phyloP scores from a whole-genome alignment of 1,284 basidiomycete species.

The Leccinum subspadiceum region DNA sequence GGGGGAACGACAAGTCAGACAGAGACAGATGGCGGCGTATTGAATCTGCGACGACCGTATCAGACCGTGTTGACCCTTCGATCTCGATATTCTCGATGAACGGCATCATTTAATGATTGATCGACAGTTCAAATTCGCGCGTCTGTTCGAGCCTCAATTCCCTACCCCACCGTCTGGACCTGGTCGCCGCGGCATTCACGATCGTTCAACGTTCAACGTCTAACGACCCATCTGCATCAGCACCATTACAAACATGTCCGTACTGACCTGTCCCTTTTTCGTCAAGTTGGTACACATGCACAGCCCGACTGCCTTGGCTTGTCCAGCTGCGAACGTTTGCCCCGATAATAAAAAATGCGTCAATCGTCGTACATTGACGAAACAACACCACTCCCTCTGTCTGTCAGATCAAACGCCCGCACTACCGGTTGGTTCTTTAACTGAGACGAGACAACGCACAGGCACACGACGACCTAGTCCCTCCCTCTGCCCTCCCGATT shows the following conservation, averaged over 20 bases:
- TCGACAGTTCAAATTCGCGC: neutral
- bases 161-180: neutral
- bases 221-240: neutral
- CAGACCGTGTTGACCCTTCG: slow-evolving; percentile 1
- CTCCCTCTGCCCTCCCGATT: slow-evolving; percentile 1
- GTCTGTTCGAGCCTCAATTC: neutral
- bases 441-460: slow-evolving; percentile 8
- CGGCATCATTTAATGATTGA: slow-evolving; percentile 9
- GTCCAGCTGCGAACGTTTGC: neutral
- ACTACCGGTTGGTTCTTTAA: neutral
- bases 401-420: neutral
- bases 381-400: neutral
- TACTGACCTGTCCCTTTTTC: neutral
- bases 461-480: slow-evolving; percentile 1
- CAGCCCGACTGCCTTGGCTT: neutral
- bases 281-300: neutral
- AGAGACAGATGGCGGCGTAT: neutral
- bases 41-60: neutral
- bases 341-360: neutral
- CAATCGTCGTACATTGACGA: neutral
- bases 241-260: too few relatives aligned
- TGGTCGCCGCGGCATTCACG: slow-evolving; percentile 5
- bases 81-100: slow-evolving; percentile 3
- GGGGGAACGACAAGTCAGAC: neutral
- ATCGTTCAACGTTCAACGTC: neutral